These are phyloP conservation scores for Monilinia polystroma DNA, from an alignment of 2,329 filamentous ascomycete genomes.

Conservation along the genomic window DNA sequence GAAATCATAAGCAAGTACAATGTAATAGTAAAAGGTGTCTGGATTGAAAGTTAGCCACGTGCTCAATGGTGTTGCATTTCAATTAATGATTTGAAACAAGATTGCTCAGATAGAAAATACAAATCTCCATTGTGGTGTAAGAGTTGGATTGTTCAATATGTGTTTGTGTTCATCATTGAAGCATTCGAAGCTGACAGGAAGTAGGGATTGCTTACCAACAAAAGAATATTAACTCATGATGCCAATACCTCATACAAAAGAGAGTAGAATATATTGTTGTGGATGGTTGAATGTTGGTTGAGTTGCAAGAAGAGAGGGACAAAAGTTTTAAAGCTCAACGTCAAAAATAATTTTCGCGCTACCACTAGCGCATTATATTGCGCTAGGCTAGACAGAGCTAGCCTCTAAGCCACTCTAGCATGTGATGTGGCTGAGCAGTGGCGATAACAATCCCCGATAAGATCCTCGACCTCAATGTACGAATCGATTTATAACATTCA, in stretches of 20 bases:
- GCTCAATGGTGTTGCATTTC: background rate
- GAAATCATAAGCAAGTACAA: background rate
- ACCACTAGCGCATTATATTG: background rate
- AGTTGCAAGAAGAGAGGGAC: background rate
- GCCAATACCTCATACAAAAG: background rate
- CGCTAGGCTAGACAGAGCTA: background rate
- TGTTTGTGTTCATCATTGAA: constrained; percentile 44
- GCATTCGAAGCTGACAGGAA: constrained; percentile 25
- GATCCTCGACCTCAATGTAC: constrained; percentile 5
- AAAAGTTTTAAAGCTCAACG: constrained; percentile 19
- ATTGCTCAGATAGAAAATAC: constrained; percentile 42
- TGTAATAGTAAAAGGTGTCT: constrained; percentile 1
- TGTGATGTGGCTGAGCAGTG: constrained; percentile 20
- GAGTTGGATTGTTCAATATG: constrained; percentile 47
- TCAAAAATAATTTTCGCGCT: constrained; percentile 22
- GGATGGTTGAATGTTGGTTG: background rate
- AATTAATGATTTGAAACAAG: constrained; percentile 19
- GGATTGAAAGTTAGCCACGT: constrained; percentile 2
- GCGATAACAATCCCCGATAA: constrained; percentile 20
- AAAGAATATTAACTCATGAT: background rate
- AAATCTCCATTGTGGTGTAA: constrained; percentile 42
- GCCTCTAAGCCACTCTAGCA: background rate
- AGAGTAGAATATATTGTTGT: background rate
- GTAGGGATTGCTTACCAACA: constrained; percentile 27
- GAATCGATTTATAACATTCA: constrained; percentile 5